A percentile compares a stretch with the other conserved stretches of the same genome.
Conservation (phyloP, 768 basidiomycete species). For the Phylloporus scabripes region DNA sequence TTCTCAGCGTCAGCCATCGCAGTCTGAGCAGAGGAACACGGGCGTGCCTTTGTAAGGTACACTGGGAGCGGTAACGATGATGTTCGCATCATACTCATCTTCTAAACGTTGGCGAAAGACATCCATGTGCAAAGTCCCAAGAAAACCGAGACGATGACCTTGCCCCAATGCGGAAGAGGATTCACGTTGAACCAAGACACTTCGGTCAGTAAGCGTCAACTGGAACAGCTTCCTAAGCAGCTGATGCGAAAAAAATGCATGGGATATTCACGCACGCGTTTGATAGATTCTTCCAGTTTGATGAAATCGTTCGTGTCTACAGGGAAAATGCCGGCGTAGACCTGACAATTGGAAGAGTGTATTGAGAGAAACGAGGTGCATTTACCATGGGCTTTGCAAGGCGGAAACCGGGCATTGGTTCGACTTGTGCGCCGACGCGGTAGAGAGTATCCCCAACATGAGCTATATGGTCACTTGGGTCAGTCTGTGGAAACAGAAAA, state of each 20-base stretch:
- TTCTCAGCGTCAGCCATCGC: not conserved
- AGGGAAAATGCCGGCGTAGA: conserved; percentile 93
- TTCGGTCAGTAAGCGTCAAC: conserved; percentile 83
- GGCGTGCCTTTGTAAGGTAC: conserved; percentile 81
- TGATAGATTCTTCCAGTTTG: conserved; percentile 94
- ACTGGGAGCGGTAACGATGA: conserved; percentile 93
- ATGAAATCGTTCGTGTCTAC: conserved; percentile 86
- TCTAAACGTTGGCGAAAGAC: conserved; percentile 93
- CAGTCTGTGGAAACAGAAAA: not conserved
- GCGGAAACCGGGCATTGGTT: conserved; percentile 87
- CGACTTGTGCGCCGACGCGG: conserved; percentile 63
- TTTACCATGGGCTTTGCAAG: conserved; percentile 89
- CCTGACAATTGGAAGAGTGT: conserved; percentile 40
- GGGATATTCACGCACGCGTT: conserved; percentile 49
- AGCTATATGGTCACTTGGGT: conserved; percentile 42
- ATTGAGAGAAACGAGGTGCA: not conserved
- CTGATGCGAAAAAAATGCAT: not conserved
- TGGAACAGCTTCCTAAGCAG: conserved; percentile 25
- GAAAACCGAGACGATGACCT: conserved; percentile 90
- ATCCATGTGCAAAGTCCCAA: conserved; percentile 95
- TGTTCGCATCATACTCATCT: conserved; percentile 92
- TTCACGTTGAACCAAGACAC: conserved; percentile 87
- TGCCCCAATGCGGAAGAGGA: conserved; percentile 92
- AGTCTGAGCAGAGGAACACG: not conserved
- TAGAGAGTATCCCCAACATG: conserved; percentile 93